Percentiles rank a stretch among this genome's conserved stretches.
phyloP scores from a whole-genome alignment of 2,329 filamentous ascomycete species.

The Cryoendolithus antarcticus region DNA sequence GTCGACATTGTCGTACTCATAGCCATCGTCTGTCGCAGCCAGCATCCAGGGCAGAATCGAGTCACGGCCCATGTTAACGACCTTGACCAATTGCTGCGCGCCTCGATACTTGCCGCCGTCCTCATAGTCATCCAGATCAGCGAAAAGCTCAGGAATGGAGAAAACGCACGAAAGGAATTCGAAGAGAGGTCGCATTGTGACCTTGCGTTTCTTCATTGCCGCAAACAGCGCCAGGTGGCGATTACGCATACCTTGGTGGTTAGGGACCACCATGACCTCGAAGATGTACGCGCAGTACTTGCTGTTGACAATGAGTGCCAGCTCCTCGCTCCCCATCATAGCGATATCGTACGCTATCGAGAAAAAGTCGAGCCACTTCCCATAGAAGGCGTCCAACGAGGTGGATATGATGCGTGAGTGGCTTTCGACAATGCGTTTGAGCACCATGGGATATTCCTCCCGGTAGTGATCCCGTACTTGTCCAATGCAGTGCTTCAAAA shows the following conservation, averaged over 20 bases:
- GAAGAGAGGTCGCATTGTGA: not conserved
- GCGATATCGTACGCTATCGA: slow-evolving; percentile 7
- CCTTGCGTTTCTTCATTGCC: not conserved
- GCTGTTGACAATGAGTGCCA: slow-evolving; percentile 4
- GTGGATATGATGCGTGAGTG: slow-evolving; percentile 5
- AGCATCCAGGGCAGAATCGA: slow-evolving; percentile 1
- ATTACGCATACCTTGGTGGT: not conserved
- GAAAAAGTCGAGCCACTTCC: slow-evolving; percentile 11
- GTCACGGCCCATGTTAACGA: not conserved
- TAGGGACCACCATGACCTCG: slow-evolving; percentile 4
- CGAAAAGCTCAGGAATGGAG: not conserved
- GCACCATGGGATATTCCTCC: slow-evolving; percentile 3
- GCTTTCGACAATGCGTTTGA: slow-evolving; percentile 5
- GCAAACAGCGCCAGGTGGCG: slow-evolving; percentile 1
- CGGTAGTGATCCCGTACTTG: slow-evolving; percentile 7
- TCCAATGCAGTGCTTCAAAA: slow-evolving; percentile 8
- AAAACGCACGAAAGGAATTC: slow-evolving; percentile 2
- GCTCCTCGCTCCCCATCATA: slow-evolving; percentile 7
- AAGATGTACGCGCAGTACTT: slow-evolving; percentile 8
- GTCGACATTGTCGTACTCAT: not conserved
- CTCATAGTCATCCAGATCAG: not conserved
- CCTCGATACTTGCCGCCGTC: not conserved
- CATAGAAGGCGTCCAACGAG: not conserved
- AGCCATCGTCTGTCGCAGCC: not conserved
- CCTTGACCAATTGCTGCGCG: not conserved